A percentile compares a stretch with the other conserved stretches of the same genome.
These are phyloP conservation scores for Quercus rubra DNA, from an alignment of 306 rosid species.

Conservation along the genomic window DNA sequence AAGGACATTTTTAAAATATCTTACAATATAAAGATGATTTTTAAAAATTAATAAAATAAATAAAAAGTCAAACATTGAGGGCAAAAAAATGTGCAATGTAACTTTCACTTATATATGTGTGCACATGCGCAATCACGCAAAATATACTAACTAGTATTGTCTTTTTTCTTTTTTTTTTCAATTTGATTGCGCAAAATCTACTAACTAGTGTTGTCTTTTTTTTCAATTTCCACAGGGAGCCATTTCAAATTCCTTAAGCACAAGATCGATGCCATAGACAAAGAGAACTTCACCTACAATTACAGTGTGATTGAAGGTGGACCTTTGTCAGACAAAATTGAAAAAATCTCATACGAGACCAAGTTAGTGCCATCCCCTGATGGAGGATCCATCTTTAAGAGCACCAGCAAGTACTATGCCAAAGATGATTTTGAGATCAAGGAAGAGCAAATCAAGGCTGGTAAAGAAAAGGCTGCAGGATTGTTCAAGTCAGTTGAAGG, in stretches of 20 bases:
- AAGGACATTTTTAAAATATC: too few species aligned
- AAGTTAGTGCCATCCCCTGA: slow-evolving; percentile 23
- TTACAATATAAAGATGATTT: too few species aligned
- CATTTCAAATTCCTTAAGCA: slow-evolving; percentile 4
- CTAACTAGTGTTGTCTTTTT: too few species aligned
- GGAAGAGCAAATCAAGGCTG: background rate
- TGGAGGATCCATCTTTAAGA: slow-evolving; percentile 35
- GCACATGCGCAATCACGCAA: too few species aligned
- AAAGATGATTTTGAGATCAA: background rate
- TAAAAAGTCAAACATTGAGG: too few species aligned
- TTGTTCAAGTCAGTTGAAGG: background rate
- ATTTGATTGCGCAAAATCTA: background rate
- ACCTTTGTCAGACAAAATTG: slow-evolving; percentile 9
- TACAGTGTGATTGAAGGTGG: slow-evolving; percentile 31
- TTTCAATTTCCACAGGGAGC: background rate
- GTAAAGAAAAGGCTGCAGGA: background rate
- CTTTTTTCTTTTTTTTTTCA: too few species aligned
- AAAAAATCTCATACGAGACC: slow-evolving; percentile 30
- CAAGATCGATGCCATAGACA: slow-evolving; percentile 24
- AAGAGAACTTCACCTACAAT: slow-evolving; percentile 7
- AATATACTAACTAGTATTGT: too few species aligned
- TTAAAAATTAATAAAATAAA: too few species aligned
- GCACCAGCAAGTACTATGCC: slow-evolving; percentile 13
- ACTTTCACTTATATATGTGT: too few species aligned
- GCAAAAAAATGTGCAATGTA: too few species aligned